Evolutionary conservation across 2,329 filamentous ascomycete genomes (phyloP).

Genomic region (Davidsoniella australis): DNA sequence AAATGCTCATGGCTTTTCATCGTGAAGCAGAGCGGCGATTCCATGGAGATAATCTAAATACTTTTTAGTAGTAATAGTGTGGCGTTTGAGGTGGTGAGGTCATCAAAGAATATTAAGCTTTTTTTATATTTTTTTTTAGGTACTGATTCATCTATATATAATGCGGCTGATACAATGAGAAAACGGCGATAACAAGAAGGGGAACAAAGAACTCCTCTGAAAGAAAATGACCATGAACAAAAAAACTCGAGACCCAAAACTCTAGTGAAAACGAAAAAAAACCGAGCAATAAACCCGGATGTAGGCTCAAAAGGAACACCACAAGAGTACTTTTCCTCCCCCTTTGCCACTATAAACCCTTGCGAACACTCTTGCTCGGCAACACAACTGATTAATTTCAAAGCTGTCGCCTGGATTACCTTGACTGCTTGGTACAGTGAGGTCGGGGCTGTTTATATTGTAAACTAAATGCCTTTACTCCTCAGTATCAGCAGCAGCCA

Average conservation of each 20-base stretch:
- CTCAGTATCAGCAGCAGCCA: conserved; percentile 1
- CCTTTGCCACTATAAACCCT: not conserved
- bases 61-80: too few species aligned
- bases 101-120: too few species aligned
- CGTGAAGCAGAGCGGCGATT: too few species aligned
- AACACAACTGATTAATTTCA: too few species aligned
- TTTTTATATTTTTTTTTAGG: too few species aligned
- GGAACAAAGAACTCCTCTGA: not conserved
- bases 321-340: not conserved
- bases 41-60: too few species aligned
- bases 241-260: too few species aligned
- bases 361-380: not conserved
- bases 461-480: not conserved
- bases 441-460: not conserved
- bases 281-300: conserved; percentile 2
- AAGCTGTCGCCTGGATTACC: not conserved
- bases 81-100: too few species aligned
- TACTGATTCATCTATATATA: too few species aligned
- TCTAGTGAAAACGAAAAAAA: not conserved
- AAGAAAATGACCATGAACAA: not conserved
- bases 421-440: not conserved
- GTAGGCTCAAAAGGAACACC: too few species aligned
- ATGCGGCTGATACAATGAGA: not conserved
- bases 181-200: not conserved
- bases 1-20: too few species aligned